A percentile compares a stretch with the other conserved stretches of the same genome.
Evolutionary conservation across 2,329 filamentous ascomycete genomes (phyloP).

Genomic region (Monilinia laxa): DNA sequence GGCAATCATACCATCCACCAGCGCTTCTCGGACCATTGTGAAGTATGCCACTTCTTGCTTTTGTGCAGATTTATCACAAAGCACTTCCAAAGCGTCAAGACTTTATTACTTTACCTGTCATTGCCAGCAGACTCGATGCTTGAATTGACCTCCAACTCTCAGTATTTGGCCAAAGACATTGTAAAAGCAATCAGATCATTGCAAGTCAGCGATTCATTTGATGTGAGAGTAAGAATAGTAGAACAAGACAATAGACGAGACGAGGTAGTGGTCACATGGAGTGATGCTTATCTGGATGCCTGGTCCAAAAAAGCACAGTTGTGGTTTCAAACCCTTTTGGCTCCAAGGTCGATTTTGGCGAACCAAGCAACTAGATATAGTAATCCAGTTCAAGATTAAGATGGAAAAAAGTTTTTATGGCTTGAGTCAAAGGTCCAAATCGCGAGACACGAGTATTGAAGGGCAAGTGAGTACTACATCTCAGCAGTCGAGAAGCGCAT

Average conservation of each 20-base stretch:
- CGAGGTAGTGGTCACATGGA: too few relatives aligned
- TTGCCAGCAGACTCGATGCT: background rate
- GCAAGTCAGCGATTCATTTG: background rate
- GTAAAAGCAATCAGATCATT: background rate
- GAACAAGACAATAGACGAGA: too few relatives aligned
- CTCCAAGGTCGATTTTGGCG: background rate
- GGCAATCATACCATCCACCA: background rate
- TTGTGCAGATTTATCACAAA: background rate
- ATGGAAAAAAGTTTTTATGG: too few relatives aligned
- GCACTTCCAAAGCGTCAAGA: constrained; percentile 10
- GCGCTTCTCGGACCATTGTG: constrained; percentile 1
- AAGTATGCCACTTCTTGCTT: background rate
- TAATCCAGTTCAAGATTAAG: background rate
- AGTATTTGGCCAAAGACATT: background rate
- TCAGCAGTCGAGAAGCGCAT: background rate
- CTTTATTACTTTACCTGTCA: background rate
- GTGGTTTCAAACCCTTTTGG: background rate
- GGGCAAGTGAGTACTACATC: background rate
- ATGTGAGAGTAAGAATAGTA: background rate
- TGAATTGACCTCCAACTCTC: background rate
- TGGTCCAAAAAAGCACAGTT: background rate
- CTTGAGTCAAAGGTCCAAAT: background rate
- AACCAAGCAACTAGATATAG: background rate
- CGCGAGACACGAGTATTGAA: too few relatives aligned
- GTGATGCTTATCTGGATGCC: background rate